These are phyloP conservation scores for Phycomyces blakesleeanus DNA, from an alignment of 192 early-diverging fungal species.

Conservation along the genomic window DNA sequence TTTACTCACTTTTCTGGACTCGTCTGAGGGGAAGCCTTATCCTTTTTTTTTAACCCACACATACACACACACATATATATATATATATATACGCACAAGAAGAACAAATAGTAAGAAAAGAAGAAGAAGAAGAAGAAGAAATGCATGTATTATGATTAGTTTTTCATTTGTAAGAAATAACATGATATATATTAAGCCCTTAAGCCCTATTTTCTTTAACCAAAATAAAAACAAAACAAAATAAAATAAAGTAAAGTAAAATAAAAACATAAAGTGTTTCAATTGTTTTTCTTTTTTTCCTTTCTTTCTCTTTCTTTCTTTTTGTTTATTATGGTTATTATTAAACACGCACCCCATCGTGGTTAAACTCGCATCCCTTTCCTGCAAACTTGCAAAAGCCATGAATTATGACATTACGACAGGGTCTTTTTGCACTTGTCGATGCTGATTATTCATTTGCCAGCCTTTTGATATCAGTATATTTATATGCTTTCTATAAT, in stretches of 20 bases:
- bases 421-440: slow-evolving; percentile 36
- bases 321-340: not conserved
- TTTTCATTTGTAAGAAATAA: not conserved
- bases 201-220: too few relatives aligned
- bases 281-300: not conserved
- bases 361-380: slow-evolving; percentile 77
- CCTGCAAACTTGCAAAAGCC: slow-evolving; percentile 77
- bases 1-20: slow-evolving; percentile 6
- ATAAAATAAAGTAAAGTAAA: not conserved
- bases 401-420: slow-evolving; percentile 73
- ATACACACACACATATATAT: too few relatives aligned
- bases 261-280: not conserved
- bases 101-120: too few relatives aligned
- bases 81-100: too few relatives aligned
- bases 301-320: not conserved
- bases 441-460: not conserved
- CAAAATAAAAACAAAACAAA: too few relatives aligned
- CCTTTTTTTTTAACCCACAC: not conserved
- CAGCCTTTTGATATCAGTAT: not conserved
- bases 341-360: slow-evolving; percentile 51
- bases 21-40: not conserved
- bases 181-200: not conserved
- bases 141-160: not conserved
- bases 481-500: too few relatives aligned
- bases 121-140: too few relatives aligned